Conservation (phyloP, 169 alveolate genomes). For the Plasmodium vivax region DNA sequence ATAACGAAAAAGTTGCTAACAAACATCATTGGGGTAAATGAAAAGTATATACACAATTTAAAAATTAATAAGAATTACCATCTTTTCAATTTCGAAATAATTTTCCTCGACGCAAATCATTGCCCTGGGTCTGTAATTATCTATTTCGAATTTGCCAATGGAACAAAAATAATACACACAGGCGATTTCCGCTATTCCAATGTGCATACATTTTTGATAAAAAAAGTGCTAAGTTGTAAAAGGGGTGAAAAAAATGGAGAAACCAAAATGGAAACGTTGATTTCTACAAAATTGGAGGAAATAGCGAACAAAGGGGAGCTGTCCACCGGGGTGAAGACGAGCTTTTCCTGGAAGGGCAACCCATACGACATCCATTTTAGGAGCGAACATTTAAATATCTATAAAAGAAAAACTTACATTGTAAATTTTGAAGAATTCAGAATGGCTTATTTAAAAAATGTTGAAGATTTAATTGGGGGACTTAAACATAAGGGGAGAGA, state of each 20-base stretch:
- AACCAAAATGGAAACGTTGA: neutral
- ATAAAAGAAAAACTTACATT: conserved; percentile 15
- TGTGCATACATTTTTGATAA: conserved; percentile 61
- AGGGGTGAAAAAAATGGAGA: neutral
- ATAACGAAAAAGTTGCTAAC: conserved; percentile 56
- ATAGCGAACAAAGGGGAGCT: neutral
- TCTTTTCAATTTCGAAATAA: conserved; percentile 58
- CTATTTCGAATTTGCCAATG: conserved; percentile 62
- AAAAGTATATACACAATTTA: conserved; percentile 68
- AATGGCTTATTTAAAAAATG: conserved; percentile 22
- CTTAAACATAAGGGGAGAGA: conserved; percentile 13
- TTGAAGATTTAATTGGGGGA: conserved; percentile 21
- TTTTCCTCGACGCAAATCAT: conserved; percentile 73
- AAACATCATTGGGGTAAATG: conserved; percentile 61
- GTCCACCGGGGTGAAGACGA: neutral
- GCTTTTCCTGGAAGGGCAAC: conserved; percentile 12
- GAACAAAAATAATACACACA: conserved; percentile 71
- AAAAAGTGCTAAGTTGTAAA: conserved; percentile 18
- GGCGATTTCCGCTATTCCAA: conserved; percentile 76
- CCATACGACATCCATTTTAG: neutral
- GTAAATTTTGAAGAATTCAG: conserved; percentile 42
- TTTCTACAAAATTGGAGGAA: neutral
- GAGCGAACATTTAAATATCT: conserved; percentile 11
- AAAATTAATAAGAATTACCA: conserved; percentile 54
- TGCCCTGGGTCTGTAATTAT: conserved; percentile 76